Evolutionary conservation across 73 alveolate genomes (phyloP).

Genomic region (Paramecium sexaurelia): DNA sequence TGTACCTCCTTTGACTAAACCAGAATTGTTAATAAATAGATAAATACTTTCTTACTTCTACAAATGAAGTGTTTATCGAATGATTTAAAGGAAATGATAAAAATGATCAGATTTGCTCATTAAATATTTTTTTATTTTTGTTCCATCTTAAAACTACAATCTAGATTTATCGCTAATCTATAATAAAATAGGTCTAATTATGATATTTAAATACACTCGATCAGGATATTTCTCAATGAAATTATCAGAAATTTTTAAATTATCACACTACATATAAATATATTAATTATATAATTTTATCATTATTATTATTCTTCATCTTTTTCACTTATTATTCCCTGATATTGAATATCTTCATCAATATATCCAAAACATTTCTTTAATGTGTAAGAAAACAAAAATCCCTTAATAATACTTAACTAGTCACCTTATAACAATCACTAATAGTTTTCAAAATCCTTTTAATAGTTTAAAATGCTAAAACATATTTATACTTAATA

Average conservation of each 20-base stretch:
- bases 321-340: constrained; percentile 7
- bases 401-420: not conserved
- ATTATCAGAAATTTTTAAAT: constrained; percentile 11
- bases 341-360: constrained; percentile 21
- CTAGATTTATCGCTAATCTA: not conserved
- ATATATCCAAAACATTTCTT: constrained; percentile 12
- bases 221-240: not conserved
- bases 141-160: not conserved
- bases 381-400: too few relatives aligned
- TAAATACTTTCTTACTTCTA: not conserved
- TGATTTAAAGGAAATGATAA: not conserved
- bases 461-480: constrained; percentile 43
- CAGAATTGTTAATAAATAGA: constrained; percentile 6
- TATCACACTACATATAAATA: constrained; percentile 22
- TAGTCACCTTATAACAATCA: constrained; percentile 7
- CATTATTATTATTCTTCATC: not conserved
- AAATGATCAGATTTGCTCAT: constrained; percentile 48
- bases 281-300: not conserved
- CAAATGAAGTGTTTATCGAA: not conserved
- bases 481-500: constrained; percentile 75
- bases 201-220: not conserved
- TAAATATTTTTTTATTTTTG: constrained; percentile 17
- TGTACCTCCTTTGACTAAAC: not conserved
- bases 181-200: constrained; percentile 4
- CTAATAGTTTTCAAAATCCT: constrained; percentile 51